phyloP scores from a whole-genome alignment of 352 stramenopile species.

The Phytophthora syringae region DNA sequence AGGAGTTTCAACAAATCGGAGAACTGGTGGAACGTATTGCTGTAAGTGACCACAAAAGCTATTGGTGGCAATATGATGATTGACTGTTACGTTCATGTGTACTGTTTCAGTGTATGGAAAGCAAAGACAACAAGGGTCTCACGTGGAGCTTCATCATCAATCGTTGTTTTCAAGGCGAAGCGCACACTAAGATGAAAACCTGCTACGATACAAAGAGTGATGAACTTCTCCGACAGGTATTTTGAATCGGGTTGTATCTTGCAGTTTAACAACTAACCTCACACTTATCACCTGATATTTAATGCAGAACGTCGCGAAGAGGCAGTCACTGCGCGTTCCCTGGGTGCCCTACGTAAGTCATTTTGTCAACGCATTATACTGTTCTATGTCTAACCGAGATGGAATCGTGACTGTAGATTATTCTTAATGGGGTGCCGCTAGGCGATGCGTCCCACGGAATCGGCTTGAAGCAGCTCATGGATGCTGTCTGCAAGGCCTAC shows the following conservation, averaged over 20 bases:
- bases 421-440: constrained; percentile 62
- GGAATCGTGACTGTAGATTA: constrained; percentile 37
- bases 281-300: constrained; percentile 1
- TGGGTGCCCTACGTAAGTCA: constrained; percentile 79
- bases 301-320: constrained; percentile 56
- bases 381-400: neutral
- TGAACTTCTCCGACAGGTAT: constrained; percentile 62
- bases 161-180: constrained; percentile 66
- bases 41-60: constrained; percentile 36
- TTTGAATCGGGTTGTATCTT: neutral
- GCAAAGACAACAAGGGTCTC: constrained; percentile 75
- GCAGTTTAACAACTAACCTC: neutral
- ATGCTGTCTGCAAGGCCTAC: constrained; percentile 76
- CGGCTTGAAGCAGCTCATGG: constrained; percentile 64
- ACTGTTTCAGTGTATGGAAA: constrained; percentile 67
- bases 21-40: constrained; percentile 69
- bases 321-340: constrained; percentile 50
- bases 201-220: constrained; percentile 73
- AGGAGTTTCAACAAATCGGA: constrained; percentile 67
- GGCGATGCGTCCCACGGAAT: constrained; percentile 72
- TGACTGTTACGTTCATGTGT: neutral
- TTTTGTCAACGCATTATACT: constrained; percentile 3
- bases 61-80: too few relatives aligned
- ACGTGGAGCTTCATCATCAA: constrained; percentile 71
- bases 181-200: constrained; percentile 55